Evolutionary conservation across 345 rosid genomes (phyloP).

Genomic region (Gossypium turneri): DNA sequence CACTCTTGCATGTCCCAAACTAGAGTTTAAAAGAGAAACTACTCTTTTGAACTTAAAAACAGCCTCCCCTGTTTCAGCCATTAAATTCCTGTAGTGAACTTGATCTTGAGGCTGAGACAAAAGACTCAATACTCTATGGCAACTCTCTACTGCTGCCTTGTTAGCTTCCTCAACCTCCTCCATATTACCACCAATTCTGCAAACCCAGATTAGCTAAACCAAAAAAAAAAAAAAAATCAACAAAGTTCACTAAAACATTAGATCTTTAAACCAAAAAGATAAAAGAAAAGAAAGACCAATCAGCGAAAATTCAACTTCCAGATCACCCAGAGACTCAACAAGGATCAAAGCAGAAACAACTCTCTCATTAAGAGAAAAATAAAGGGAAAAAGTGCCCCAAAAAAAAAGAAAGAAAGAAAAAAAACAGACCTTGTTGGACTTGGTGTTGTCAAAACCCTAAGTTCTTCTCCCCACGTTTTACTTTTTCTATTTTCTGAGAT

Average conservation of each 20-base stretch:
- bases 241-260: conserved; percentile 14
- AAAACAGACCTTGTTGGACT: conserved; percentile 41
- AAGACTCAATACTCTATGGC: conserved; percentile 69
- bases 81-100: conserved; percentile 50
- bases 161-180: conserved; percentile 90
- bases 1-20: conserved; percentile 92
- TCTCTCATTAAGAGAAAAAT: not conserved
- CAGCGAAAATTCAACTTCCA: conserved; percentile 32
- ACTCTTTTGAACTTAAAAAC: conserved; percentile 85
- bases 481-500: conserved; percentile 27
- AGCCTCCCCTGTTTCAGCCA: conserved; percentile 76
- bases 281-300: conserved; percentile 23
- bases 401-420: not conserved
- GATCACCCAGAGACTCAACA: conserved; percentile 13
- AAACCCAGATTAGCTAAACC: conserved; percentile 15
- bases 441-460: conserved; percentile 56
- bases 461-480: conserved; percentile 36
- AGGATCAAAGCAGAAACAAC: conserved; percentile 7
- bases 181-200: conserved; percentile 42
- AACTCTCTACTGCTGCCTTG: conserved; percentile 82
- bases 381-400: conserved; percentile 14
- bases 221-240: conserved; percentile 19
- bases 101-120: conserved; percentile 61
- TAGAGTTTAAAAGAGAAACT: conserved; percentile 55
- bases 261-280: conserved; percentile 5